These are phyloP conservation scores for Colletotrichum eleusines DNA, from an alignment of 2,329 filamentous ascomycete species.

Conservation along the genomic window DNA sequence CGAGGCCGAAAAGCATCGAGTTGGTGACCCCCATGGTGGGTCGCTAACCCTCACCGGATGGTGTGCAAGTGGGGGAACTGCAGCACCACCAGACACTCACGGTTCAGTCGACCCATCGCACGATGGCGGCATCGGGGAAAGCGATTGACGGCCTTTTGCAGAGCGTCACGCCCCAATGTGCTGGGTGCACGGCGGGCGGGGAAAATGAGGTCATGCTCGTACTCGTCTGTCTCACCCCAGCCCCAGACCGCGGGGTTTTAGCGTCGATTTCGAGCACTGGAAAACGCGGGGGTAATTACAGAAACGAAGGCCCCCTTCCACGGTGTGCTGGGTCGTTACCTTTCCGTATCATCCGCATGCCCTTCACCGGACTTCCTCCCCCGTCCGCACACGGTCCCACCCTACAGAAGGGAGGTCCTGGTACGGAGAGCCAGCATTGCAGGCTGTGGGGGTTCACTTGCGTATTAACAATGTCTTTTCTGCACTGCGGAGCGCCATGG, in stretches of 20 bases:
- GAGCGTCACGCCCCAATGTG: not conserved
- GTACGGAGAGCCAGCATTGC: conserved; percentile 18
- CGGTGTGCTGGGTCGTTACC: conserved; percentile 8
- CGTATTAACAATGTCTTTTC: conserved; percentile 18
- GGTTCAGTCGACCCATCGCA: conserved; percentile 5
- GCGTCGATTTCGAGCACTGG: conserved; percentile 33
- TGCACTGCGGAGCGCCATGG: conserved; percentile 18
- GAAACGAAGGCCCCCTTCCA: conserved; percentile 9
- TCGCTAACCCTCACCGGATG: conserved; percentile 51
- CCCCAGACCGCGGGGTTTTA: conserved; percentile 35
- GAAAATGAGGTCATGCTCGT: conserved; percentile 14
- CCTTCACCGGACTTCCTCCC: conserved; percentile 4
- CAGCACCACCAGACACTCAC: conserved; percentile 14
- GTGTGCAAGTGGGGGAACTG: not conserved
- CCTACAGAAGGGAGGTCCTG: conserved; percentile 19
- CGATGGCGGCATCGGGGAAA: not conserved
- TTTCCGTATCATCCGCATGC: conserved; percentile 29
- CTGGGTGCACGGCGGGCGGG: conserved; percentile 7
- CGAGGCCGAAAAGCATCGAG: conserved; percentile 72
- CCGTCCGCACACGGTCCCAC: conserved; percentile 5
- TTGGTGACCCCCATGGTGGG: conserved; percentile 71
- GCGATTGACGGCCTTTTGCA: not conserved
- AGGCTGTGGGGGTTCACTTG: conserved; percentile 24
- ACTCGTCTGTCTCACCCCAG: conserved; percentile 34
- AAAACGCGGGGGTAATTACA: conserved; percentile 33